Base-by-base conservation (phyloP, 2,329 filamentous ascomycete species). In the Ophioceras dolichostomum region DNA sequence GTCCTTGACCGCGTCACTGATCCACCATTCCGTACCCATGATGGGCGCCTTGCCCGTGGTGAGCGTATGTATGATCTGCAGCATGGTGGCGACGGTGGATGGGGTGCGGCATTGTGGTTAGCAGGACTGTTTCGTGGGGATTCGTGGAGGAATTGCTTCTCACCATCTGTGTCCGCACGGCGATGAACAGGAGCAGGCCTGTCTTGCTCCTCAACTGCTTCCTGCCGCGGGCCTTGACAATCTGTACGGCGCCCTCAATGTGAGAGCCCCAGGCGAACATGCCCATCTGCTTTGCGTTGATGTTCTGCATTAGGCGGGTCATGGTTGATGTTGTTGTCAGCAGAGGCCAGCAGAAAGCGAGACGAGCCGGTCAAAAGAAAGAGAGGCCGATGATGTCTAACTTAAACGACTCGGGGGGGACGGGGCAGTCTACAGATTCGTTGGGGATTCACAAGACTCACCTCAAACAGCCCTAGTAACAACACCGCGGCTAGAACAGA, bases 251-350 rank as follows among this genome's bases (percentile, higher is more conserved):
- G 3, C 73, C 75, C 41, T 77, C 70, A n/a, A 73, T 67, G 46
- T 79, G 75, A 9, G 73, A 73, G 4, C 71, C 72, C 75, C 75
- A 79, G 2, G 73, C 71, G 39, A 68, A 57, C 49, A 68, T 67
- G 24, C 65, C 69, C 35, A 70, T 55, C 37, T 70, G 64, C 40
- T 65, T 68, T 10, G 70, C 67, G 1, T 67, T 67, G 32, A 78
- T 75, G 39, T 65, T 72, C 55, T 54, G 30, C n/a, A n/a, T n/a
- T n/a, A 22, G 19, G 17, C 10, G 10, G 16, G 21, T 18, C 16
- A n/a, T 6, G 16, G 13, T 8, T 20, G n/a, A n/a, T n/a, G n/a
- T n/a, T n/a, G n/a, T n/a, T n/a, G n/a, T n/a, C n/a, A n/a, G n/a
- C n/a, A n/a, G n/a, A n/a, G 34, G 14, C 38, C 19, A 33, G 16